Conservation (phyloP, 2,329 filamentous ascomycete species). For the Aspergillus sp. region DNA sequence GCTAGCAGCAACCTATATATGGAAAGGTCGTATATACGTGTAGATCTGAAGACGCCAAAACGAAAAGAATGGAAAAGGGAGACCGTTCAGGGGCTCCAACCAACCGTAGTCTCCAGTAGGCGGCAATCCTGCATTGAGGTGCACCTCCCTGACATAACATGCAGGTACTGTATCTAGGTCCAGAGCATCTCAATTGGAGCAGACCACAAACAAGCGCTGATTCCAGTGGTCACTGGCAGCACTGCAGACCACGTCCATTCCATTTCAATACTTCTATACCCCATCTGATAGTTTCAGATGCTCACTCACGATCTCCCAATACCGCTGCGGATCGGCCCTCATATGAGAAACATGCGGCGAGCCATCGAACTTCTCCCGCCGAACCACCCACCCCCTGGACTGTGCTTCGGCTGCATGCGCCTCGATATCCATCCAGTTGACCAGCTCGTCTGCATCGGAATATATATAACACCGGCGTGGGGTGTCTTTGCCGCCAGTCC, state of each 20-base stretch:
- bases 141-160: background rate
- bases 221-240: no score
- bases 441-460: constrained; percentile 39
- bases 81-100: background rate
- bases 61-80: background rate
- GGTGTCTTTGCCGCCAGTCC: constrained; percentile 16
- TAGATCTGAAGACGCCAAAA: background rate
- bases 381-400: constrained; percentile 32
- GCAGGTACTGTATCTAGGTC: background rate
- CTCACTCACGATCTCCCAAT: constrained; percentile 38
- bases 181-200: background rate
- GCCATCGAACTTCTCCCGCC: constrained; percentile 36
- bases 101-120: no score
- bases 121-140: background rate
- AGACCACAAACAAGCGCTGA: background rate
- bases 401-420: constrained; percentile 35
- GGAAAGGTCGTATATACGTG: background rate
- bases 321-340: constrained; percentile 36
- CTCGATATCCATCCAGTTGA: constrained; percentile 37
- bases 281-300: constrained; percentile 17
- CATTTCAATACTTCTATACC: background rate
- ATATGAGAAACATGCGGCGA: constrained; percentile 43
- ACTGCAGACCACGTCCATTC: no score
- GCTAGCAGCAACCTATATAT: background rate
- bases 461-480: constrained; percentile 37